Conservation (phyloP, 2,329 filamentous ascomycete species). For the Didymella pinodella region DNA sequence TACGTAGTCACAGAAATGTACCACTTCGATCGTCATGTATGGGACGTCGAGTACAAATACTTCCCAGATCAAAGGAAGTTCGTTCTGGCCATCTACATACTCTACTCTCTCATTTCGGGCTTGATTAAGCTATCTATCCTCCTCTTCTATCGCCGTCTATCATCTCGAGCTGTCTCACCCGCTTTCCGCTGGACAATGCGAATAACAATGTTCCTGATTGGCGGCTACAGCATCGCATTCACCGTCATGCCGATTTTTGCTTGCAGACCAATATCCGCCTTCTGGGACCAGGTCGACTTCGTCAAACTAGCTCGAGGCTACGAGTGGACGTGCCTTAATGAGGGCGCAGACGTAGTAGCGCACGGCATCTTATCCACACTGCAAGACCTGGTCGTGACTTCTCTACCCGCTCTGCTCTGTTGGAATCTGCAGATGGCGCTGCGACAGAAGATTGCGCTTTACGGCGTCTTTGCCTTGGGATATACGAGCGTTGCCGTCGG, state of each 20-base stretch:
- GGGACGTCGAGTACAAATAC: slow-evolving; percentile 28
- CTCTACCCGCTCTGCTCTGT: slow-evolving; percentile 34
- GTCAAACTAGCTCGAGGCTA: slow-evolving; percentile 23
- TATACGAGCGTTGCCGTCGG: slow-evolving; percentile 29
- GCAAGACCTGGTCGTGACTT: slow-evolving; percentile 32
- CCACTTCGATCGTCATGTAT: slow-evolving; percentile 32
- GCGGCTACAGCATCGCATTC: slow-evolving; percentile 28
- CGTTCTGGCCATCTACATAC: slow-evolving; percentile 30
- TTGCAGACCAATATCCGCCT: slow-evolving; percentile 35
- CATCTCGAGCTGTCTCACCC: slow-evolving; percentile 25
- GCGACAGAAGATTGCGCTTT: slow-evolving; percentile 35
- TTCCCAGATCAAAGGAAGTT: slow-evolving; percentile 28
- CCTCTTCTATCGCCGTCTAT: slow-evolving; percentile 35
- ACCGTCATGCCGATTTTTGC: slow-evolving; percentile 29
- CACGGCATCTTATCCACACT: slow-evolving; percentile 29
- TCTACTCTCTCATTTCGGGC: slow-evolving; percentile 31
- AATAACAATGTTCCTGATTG: slow-evolving; percentile 27
- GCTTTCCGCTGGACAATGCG: slow-evolving; percentile 27
- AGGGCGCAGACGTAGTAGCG: slow-evolving; percentile 31
- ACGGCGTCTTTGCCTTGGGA: slow-evolving; percentile 32
- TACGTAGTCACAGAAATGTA: slow-evolving; percentile 21
- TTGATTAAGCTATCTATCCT: slow-evolving; percentile 43
- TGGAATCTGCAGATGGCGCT: slow-evolving; percentile 35
- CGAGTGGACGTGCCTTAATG: slow-evolving; percentile 34
- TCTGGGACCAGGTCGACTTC: slow-evolving; percentile 33